These are phyloP conservation scores for Cynanchum wilfordii DNA, from an alignment of 257 asterid species.

Conservation along the genomic window DNA sequence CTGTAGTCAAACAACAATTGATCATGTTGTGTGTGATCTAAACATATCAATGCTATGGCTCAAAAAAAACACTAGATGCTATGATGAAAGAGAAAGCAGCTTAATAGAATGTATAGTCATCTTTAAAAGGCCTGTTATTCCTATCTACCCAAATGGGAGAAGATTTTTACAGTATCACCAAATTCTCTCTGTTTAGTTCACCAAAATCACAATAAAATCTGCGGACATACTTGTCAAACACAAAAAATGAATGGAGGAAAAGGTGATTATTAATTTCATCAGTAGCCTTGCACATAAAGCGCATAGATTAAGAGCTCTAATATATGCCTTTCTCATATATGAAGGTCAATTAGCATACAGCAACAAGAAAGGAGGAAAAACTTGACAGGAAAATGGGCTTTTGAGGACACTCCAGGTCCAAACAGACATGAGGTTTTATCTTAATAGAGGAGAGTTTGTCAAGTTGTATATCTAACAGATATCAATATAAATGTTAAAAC, in stretches of 20 bases:
- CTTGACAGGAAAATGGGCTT: not conserved
- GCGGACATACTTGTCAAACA: not conserved
- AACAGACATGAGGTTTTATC: too few species aligned
- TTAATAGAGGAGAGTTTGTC: not conserved
- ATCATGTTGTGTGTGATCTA: too few species aligned
- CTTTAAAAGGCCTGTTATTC: not conserved
- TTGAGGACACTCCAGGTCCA: not conserved
- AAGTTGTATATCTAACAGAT: not conserved
- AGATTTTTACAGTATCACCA: not conserved
- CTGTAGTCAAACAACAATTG: too few species aligned
- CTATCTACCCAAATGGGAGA: not conserved
- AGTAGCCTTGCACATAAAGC: not conserved
- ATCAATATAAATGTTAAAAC: not conserved
- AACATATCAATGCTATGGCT: not conserved
- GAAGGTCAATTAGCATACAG: too few species aligned
- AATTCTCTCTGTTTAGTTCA: not conserved
- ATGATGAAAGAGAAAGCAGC: not conserved
- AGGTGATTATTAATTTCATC: not conserved
- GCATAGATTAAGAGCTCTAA: not conserved
- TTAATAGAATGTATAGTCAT: not conserved
- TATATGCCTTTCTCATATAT: too few species aligned
- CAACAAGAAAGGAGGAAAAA: not conserved
- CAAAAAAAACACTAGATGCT: not conserved
- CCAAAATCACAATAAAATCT: not conserved
- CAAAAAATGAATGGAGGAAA: not conserved